A percentile compares a stretch with the other conserved stretches of the same genome.
These are phyloP conservation scores for Chrysophaeum taylorii DNA, from an alignment of 352 stramenopile species.

Conservation along the genomic window DNA sequence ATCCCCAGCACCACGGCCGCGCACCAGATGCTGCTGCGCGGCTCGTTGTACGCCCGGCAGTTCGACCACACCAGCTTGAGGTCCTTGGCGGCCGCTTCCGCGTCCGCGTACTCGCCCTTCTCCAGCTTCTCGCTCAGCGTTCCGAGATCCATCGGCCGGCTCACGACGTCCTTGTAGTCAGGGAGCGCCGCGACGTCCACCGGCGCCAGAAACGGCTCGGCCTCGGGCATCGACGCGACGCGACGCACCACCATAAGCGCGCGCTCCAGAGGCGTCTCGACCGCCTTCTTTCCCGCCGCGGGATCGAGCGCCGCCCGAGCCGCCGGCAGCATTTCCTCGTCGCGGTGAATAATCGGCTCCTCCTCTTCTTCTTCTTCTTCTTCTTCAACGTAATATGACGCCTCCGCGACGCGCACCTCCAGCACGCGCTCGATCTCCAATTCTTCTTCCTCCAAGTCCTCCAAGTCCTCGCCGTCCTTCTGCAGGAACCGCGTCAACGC, in stretches of 20 bases:
- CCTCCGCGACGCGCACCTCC: too few relatives aligned
- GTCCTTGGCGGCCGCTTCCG: neutral
- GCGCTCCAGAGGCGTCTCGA: slow-evolving; percentile 10
- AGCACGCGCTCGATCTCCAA: too few relatives aligned
- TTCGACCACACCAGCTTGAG: neutral
- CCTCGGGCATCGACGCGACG: slow-evolving; percentile 22
- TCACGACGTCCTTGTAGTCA: slow-evolving; percentile 59
- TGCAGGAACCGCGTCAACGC: too few relatives aligned
- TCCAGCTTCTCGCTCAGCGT: slow-evolving; percentile 50
- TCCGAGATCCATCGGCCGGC: slow-evolving; percentile 55
- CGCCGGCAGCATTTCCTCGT: too few relatives aligned
- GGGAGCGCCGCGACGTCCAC: slow-evolving; percentile 50
- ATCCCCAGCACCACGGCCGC: slow-evolving; percentile 65
- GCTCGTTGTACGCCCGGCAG: slow-evolving; percentile 53
- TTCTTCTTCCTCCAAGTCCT: too few relatives aligned
- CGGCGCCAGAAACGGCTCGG: slow-evolving; percentile 58
- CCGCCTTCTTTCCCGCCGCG: too few relatives aligned
- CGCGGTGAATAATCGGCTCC: too few relatives aligned
- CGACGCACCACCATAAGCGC: slow-evolving; percentile 18
- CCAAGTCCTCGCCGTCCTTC: too few relatives aligned
- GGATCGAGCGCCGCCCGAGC: too few relatives aligned
- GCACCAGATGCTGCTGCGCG: slow-evolving; percentile 58
- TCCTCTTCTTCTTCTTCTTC: too few relatives aligned
- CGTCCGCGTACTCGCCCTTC: slow-evolving; percentile 26
- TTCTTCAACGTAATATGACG: too few relatives aligned